phyloP scores from a whole-genome alignment of 2,329 filamentous ascomycete species.

The Nannizzia gypsea region DNA sequence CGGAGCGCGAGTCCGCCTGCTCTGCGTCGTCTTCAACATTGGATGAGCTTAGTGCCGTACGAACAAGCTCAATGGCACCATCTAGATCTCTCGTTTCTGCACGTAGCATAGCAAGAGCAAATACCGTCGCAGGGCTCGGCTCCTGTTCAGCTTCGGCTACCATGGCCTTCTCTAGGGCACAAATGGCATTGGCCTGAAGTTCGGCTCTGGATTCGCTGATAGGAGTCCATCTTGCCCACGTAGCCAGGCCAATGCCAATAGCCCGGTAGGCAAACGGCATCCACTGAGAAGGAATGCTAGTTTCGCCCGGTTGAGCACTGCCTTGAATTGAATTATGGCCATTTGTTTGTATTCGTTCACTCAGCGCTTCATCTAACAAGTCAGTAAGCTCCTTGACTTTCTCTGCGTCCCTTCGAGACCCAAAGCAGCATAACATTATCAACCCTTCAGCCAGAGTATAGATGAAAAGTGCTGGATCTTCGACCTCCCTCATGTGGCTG shows the following conservation, averaged over 20 bases:
- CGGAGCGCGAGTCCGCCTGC: slow-evolving; percentile 23
- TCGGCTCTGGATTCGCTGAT: slow-evolving; percentile 59
- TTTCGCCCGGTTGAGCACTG: neutral
- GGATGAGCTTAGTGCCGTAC: slow-evolving; percentile 53
- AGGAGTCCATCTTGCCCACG: slow-evolving; percentile 74
- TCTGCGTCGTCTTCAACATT: slow-evolving; percentile 23
- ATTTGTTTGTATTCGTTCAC: slow-evolving; percentile 10
- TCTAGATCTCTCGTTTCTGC: slow-evolving; percentile 75
- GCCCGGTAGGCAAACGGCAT: slow-evolving; percentile 69
- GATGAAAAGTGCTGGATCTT: slow-evolving; percentile 65
- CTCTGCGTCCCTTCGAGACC: slow-evolving; percentile 60
- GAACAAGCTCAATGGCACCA: slow-evolving; percentile 70
- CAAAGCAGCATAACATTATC: slow-evolving; percentile 69
- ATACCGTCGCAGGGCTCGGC: slow-evolving; percentile 63
- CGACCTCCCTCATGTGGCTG: slow-evolving; percentile 56
- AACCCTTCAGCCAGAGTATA: slow-evolving; percentile 72
- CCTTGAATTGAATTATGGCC: neutral
- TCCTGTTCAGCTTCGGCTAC: slow-evolving; percentile 53
- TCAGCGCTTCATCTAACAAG: slow-evolving; percentile 32
- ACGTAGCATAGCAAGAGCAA: slow-evolving; percentile 70
- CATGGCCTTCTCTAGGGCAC: slow-evolving; percentile 61
- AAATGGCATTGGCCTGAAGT: slow-evolving; percentile 65
- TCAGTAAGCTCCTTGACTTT: slow-evolving; percentile 61
- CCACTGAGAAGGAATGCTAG: slow-evolving; percentile 34
- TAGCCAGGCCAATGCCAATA: slow-evolving; percentile 72